Base-by-base conservation (phyloP, 805 yeast species). In the Saccharomycopsis synnaedendra region DNA sequence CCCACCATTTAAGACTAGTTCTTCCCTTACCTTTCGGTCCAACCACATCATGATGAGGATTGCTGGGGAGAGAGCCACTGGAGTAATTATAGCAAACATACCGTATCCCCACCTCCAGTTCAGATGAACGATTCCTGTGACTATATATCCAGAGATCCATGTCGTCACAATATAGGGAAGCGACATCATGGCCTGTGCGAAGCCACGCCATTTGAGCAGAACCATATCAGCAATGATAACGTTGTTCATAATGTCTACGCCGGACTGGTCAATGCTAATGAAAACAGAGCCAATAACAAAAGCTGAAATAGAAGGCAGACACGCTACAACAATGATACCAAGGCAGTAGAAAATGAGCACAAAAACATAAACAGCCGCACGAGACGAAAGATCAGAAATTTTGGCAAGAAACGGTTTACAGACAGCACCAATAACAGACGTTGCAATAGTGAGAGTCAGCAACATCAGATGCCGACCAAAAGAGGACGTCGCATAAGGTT, bases 41-140 rank as follows among this genome's bases (percentile, higher is more conserved):
- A 62, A 54, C 47, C 57, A 63, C n/a, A 58, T 51, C 63, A 69
- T 60, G 37, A 65, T 50, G 4, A 48, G 39, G 19, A 66, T 57
- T 28, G 64, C 64, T 32, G 72, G 72, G 11, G 54, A 39, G n/a
- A 62, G 45, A 19, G 64, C 67, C 30, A 64, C 64, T 3, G 76
- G 76, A 52, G 66, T 60, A 30, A 73, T 64, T 39, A 73, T 64
- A 28, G 71, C 66, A 62, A 74, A 74, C 60, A 71, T 64, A 44
- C 75, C 76, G 54, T 67, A 72, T 31, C 76, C 79, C 73, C 74
- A 69, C 58, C 76, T 64, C 80, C 80, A 75, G 40, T 67, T 64
- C 30, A 51, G 46, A 38, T 53, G 54, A 10, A 62, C 55, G 28
- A 71, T 57, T 32, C 62, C 59, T 4, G 56, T 53, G 6, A 58